A percentile compares a stretch with the other conserved stretches of the same genome.
Evolutionary conservation across 768 basidiomycete genomes (phyloP).

Genomic region (Mycena venus): DNA sequence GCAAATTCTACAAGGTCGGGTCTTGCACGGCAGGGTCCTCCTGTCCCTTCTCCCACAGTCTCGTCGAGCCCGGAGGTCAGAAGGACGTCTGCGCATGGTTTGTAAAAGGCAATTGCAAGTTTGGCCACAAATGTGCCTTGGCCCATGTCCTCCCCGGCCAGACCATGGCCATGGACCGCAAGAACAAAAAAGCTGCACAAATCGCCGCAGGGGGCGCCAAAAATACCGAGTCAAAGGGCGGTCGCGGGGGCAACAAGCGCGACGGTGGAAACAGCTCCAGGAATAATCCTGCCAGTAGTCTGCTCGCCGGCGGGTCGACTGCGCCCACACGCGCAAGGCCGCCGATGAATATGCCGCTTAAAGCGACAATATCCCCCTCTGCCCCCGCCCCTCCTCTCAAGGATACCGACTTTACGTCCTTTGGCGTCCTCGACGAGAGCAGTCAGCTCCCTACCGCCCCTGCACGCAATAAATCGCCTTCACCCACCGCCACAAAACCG

Average conservation of each 20-base stretch:
- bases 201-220: slow-evolving; percentile 64
- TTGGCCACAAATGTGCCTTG: slow-evolving; percentile 87
- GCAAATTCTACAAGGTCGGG: slow-evolving; percentile 96
- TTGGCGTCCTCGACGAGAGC: slow-evolving; percentile 74
- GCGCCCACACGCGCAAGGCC: slow-evolving; percentile 78
- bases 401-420: slow-evolving; percentile 81
- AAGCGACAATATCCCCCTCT: slow-evolving; percentile 80
- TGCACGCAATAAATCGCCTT: slow-evolving; percentile 50
- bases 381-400: slow-evolving; percentile 84
- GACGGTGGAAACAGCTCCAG: slow-evolving; percentile 51
- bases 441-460: slow-evolving; percentile 62
- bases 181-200: slow-evolving; percentile 96
- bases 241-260: slow-evolving; percentile 49
- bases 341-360: slow-evolving; percentile 76
- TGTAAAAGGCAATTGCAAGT: slow-evolving; percentile 89
- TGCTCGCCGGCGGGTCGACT: slow-evolving; percentile 70
- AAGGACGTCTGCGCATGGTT: slow-evolving; percentile 92
- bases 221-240: slow-evolving; percentile 45
- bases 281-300: slow-evolving; percentile 50
- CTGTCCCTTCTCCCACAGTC: slow-evolving; percentile 93
- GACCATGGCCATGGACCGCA: slow-evolving; percentile 94
- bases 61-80: slow-evolving; percentile 79
- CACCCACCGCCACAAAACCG: slow-evolving; percentile 40
- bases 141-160: slow-evolving; percentile 96
- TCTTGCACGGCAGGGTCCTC: slow-evolving; percentile 94